Evolutionary conservation across 2,329 filamentous ascomycete species (phyloP).

Genomic region (Aspergillus neotritici): DNA sequence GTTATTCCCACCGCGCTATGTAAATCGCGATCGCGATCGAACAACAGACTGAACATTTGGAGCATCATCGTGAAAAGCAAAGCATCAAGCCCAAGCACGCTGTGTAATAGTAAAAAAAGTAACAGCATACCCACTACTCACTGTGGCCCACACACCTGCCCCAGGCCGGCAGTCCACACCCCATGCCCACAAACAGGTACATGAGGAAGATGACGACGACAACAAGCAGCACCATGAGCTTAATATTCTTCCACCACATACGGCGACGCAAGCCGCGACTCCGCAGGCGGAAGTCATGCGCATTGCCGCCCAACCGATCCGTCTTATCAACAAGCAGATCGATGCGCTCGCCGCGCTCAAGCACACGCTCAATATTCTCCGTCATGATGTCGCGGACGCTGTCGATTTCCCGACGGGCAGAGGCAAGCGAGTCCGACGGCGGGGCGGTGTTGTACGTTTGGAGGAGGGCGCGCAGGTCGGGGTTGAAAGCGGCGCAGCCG

Average conservation of each 20-base stretch:
- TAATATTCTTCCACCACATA: constrained; percentile 99
- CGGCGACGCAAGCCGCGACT: constrained; percentile 78
- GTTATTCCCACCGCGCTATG: too few relatives aligned
- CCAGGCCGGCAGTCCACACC: constrained; percentile 61
- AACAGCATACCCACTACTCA: constrained; percentile 3
- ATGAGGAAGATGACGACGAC: constrained; percentile 61
- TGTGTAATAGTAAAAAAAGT: background rate
- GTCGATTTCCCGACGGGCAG: constrained; percentile 84
- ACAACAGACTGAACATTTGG: too few relatives aligned
- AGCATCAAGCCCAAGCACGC: too few relatives aligned
- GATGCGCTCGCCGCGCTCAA: constrained; percentile 88
- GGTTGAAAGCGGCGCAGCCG: constrained; percentile 83
- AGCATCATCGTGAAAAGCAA: too few relatives aligned
- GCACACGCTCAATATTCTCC: constrained; percentile 82
- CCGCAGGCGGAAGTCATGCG: constrained; percentile 82
- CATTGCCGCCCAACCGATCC: constrained; percentile 79
- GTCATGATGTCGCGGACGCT: constrained; percentile 92
- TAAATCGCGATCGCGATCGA: too few relatives aligned
- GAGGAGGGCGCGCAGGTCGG: constrained; percentile 69
- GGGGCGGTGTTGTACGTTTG: constrained; percentile 75
- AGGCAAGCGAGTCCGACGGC: constrained; percentile 73
- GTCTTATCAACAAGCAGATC: constrained; percentile 96
- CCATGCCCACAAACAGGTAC: constrained; percentile 67
- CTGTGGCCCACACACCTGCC: constrained; percentile 36
- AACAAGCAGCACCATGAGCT: constrained; percentile 82